Percentiles rank a stretch among this genome's conserved stretches.
phyloP scores from a whole-genome alignment of 108 stramenopile genomes.

The Skeletonema potamos region DNA sequence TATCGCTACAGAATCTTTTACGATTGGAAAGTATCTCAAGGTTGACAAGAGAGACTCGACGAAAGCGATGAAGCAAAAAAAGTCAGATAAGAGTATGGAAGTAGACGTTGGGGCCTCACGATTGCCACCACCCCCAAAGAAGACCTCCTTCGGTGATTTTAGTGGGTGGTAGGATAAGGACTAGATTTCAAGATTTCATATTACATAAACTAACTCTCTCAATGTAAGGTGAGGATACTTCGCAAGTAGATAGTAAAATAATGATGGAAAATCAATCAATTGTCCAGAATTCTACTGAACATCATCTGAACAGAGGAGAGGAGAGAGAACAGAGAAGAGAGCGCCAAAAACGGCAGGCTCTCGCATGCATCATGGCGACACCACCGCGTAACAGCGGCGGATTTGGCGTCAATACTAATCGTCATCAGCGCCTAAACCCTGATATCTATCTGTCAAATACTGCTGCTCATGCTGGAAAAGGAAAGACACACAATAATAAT shows the following conservation, averaged over 20 bases:
- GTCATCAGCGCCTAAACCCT: not conserved
- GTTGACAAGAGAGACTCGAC: slow-evolving; percentile 3
- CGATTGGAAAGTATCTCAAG: slow-evolving; percentile 51
- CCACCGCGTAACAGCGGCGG: not conserved
- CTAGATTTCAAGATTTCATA: too few species aligned
- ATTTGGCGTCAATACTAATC: not conserved
- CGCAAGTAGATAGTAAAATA: too few species aligned
- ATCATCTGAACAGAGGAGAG: too few species aligned
- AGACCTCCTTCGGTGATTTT: slow-evolving; percentile 77
- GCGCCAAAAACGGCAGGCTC: too few species aligned
- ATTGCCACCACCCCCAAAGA: slow-evolving; percentile 52
- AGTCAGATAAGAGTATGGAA: not conserved
- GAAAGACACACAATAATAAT: slow-evolving; percentile 6
- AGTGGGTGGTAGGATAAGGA: slow-evolving; percentile 70
- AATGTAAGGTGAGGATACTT: too few species aligned
- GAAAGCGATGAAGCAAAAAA: slow-evolving; percentile 12
- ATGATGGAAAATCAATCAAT: too few species aligned
- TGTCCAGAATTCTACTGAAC: too few species aligned
- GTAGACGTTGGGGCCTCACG: slow-evolving; percentile 29
- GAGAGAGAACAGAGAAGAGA: too few species aligned
- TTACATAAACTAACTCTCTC: too few species aligned
- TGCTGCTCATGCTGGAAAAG: slow-evolving; percentile 5
- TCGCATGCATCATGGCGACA: not conserved
- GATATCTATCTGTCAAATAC: not conserved
- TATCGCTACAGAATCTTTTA: slow-evolving; percentile 2